Evolutionary conservation across 768 basidiomycete species (phyloP).

Genomic region (Boletus reticuloceps): DNA sequence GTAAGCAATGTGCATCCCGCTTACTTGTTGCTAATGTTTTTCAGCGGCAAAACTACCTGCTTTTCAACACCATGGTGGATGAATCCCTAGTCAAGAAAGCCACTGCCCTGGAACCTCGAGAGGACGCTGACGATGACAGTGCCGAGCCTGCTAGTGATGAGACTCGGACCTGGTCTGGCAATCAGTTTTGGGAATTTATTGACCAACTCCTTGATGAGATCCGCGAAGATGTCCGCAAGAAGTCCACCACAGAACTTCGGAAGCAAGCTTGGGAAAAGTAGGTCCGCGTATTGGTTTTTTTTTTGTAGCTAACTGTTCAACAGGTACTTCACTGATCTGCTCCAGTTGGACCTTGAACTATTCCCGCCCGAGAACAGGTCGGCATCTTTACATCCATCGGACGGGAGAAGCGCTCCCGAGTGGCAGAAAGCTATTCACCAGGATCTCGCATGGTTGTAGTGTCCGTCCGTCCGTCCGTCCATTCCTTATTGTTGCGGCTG

Average conservation of each 20-base stretch:
- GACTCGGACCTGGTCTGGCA: not conserved
- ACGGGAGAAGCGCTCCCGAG: not conserved
- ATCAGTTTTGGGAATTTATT: not conserved
- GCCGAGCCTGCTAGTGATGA: not conserved
- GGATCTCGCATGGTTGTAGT: too few species aligned
- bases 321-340: not conserved
- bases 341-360: not conserved
- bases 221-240: not conserved
- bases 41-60: not conserved
- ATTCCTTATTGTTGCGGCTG: too few species aligned
- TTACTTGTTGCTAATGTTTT: not conserved
- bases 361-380: not conserved
- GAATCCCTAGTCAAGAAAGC: not conserved
- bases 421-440: not conserved
- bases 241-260: not conserved
- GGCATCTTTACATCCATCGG: not conserved
- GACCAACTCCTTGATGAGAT: not conserved
- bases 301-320: not conserved
- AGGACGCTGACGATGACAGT: not conserved
- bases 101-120: not conserved
- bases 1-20: not conserved
- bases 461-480: too few species aligned
- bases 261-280: not conserved
- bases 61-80: not conserved
- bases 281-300: not conserved